Conservation (phyloP, 1,284 basidiomycete species). For the Tausonia pullulans region DNA sequence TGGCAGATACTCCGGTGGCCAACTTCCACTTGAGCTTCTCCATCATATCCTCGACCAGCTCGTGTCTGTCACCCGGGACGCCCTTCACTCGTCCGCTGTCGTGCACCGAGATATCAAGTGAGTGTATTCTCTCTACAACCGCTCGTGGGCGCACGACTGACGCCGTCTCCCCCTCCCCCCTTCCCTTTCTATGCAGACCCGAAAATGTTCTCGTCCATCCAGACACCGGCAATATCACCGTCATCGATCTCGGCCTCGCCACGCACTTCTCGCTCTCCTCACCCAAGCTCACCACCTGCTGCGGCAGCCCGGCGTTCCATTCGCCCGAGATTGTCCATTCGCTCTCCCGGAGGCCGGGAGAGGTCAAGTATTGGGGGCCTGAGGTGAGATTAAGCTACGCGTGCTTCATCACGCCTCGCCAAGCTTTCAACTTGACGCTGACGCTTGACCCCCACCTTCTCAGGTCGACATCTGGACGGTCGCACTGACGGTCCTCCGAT, state of each 20-base stretch:
- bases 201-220: constrained; percentile 37
- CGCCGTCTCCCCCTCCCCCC: neutral
- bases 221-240: constrained; percentile 32
- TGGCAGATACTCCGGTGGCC: constrained; percentile 19
- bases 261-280: constrained; percentile 45
- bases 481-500: constrained; percentile 42
- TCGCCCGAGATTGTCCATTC: constrained; percentile 44
- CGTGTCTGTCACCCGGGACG: constrained; percentile 40
- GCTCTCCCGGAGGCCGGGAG: constrained; percentile 39
- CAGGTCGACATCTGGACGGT: constrained; percentile 49
- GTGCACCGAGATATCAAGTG: constrained; percentile 46
- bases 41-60: constrained; percentile 41
- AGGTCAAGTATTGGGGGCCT: constrained; percentile 38
- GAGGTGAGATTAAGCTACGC: constrained; percentile 7
- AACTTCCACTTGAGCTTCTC: constrained; percentile 27
- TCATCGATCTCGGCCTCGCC: constrained; percentile 46
- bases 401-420: neutral
- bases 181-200: constrained; percentile 20
- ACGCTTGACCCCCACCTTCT: constrained; percentile 23
- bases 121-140: constrained; percentile 20
- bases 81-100: constrained; percentile 41
- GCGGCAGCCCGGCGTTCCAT: constrained; percentile 30
- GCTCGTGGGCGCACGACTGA: too few species aligned
- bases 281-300: constrained; percentile 46
- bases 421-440: neutral